Evolutionary conservation across 306 rosid genomes (phyloP).

Genomic region (Ceratonia siliqua): DNA sequence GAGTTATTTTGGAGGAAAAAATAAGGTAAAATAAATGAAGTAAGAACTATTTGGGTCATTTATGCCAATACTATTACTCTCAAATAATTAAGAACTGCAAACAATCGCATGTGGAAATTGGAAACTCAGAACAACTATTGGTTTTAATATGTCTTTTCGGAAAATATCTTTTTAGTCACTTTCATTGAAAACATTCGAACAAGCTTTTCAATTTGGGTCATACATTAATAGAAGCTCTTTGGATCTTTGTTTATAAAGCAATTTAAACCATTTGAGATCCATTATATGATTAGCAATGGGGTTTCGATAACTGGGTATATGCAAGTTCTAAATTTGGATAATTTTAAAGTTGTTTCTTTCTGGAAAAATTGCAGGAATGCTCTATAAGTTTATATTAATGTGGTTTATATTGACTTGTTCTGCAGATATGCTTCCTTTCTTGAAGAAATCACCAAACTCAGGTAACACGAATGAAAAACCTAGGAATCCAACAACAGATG

Average conservation of each 20-base stretch:
- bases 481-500: constrained; percentile 68
- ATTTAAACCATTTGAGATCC: neutral
- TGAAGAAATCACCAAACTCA: constrained; percentile 46
- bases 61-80: neutral
- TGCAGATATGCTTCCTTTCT: constrained; percentile 78
- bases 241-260: neutral
- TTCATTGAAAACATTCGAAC: neutral
- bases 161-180: constrained; percentile 25
- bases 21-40: too few species aligned
- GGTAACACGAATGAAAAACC: constrained; percentile 41
- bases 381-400: constrained; percentile 24
- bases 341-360: neutral
- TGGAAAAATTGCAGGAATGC: neutral
- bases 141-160: constrained; percentile 21
- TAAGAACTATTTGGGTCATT: too few species aligned
- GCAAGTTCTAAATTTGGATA: neutral
- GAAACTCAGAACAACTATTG: constrained; percentile 36
- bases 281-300: neutral
- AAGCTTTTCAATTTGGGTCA: neutral
- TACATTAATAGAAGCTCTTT: neutral
- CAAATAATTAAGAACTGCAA: neutral
- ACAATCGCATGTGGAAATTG: constrained; percentile 10
- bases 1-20: too few species aligned
- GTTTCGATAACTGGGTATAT: constrained; percentile 18
- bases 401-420: constrained; percentile 27